Percentiles rank a stretch among this genome's conserved stretches.
These are phyloP conservation scores for Cryptococcus sp. DNA, from an alignment of 1,284 basidiomycete genomes.

Conservation along the genomic window DNA sequence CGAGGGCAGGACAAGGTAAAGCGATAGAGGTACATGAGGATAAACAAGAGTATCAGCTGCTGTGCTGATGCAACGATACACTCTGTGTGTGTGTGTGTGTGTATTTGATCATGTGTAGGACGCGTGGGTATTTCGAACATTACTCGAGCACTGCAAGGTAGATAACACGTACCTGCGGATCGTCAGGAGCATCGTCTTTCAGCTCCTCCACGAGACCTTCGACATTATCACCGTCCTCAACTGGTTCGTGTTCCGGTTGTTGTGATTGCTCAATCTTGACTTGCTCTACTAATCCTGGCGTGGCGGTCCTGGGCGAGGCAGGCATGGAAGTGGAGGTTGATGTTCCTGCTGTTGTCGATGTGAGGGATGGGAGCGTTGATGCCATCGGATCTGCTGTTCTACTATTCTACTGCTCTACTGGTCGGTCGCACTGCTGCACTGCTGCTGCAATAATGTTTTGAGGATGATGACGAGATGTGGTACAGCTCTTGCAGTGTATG, in stretches of 20 bases:
- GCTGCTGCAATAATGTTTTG: too few relatives aligned
- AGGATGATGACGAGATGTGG: too few relatives aligned
- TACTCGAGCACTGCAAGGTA: not conserved
- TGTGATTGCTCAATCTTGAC: slow-evolving; percentile 7
- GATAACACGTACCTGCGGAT: slow-evolving; percentile 26
- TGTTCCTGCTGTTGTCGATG: slow-evolving; percentile 18
- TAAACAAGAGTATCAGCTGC: slow-evolving; percentile 19
- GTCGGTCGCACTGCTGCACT: too few relatives aligned
- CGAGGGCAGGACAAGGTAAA: not conserved
- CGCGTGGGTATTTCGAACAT: not conserved
- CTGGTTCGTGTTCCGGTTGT: not conserved
- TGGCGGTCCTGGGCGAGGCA: slow-evolving; percentile 30
- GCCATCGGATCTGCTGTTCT: too few relatives aligned
- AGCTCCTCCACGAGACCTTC: slow-evolving; percentile 21
- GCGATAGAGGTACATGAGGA: slow-evolving; percentile 10
- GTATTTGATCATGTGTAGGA: not conserved
- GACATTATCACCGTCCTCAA: slow-evolving; percentile 5
- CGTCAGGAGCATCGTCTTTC: slow-evolving; percentile 41
- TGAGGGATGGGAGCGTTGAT: too few relatives aligned
- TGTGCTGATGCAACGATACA: not conserved
- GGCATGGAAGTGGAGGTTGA: slow-evolving; percentile 42
- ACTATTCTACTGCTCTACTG: too few relatives aligned
- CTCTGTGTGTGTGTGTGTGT: not conserved
- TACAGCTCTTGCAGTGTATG: not conserved
- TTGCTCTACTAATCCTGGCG: slow-evolving; percentile 12